These are phyloP conservation scores for Protomyces arabidopsidicola DNA, from an alignment of 1,139 yeast genomes.

Conservation along the genomic window DNA sequence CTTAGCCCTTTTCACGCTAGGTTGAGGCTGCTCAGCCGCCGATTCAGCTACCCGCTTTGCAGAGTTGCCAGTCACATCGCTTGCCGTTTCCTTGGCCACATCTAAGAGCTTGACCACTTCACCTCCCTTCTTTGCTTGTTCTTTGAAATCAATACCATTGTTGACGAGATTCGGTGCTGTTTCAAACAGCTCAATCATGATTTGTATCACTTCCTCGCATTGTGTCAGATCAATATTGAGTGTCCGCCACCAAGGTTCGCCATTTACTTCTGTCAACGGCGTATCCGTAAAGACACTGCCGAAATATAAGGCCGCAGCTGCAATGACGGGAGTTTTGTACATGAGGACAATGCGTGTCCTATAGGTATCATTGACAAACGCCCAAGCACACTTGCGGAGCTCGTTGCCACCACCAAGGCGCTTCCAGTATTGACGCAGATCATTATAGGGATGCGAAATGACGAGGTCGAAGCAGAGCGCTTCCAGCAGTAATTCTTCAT, in stretches of 20 bases:
- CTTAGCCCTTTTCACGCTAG: not conserved
- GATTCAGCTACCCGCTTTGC: not conserved
- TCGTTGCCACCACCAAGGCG: constrained; percentile 35
- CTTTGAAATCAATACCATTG: constrained; percentile 22
- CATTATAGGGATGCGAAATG: constrained; percentile 45
- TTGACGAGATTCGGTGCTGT: constrained; percentile 20
- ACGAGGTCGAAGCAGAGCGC: constrained; percentile 51
- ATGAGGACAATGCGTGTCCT: constrained; percentile 41
- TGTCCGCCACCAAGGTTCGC: constrained; percentile 37
- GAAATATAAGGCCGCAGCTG: constrained; percentile 43
- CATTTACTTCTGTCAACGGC: constrained; percentile 31
- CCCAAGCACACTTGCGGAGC: constrained; percentile 40
- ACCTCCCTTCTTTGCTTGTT: constrained; percentile 10
- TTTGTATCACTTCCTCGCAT: constrained; percentile 35
- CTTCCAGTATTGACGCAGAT: constrained; percentile 36
- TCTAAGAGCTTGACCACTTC: constrained; percentile 19
- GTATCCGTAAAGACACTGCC: constrained; percentile 35
- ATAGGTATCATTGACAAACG: constrained; percentile 43
- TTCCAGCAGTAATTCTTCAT: constrained; percentile 49
- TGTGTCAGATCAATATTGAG: constrained; percentile 35
- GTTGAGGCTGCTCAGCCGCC: not conserved
- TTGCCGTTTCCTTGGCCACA: not conserved
- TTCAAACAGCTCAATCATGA: constrained; percentile 39
- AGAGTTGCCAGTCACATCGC: not conserved
- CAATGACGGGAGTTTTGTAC: constrained; percentile 39